Evolutionary conservation across 345 rosid species (phyloP), one percentile per base, ranked within the genome.

Genomic region (Salix caprea): DNA sequence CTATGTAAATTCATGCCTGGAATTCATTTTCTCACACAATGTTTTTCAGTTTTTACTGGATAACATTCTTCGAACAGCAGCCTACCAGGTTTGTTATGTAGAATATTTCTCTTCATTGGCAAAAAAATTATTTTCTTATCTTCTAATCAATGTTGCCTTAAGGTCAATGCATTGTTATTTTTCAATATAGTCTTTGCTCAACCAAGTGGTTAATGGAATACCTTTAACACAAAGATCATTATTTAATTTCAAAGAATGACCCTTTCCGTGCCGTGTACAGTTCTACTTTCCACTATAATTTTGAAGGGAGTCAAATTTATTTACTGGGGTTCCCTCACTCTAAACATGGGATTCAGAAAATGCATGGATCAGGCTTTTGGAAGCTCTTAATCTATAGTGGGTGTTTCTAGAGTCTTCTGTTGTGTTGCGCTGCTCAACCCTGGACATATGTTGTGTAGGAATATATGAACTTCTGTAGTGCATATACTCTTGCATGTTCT

Each of bases 1-100:
- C 71, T 84, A 89, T 76, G 76, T 91, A 79, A 83, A 84, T 78
- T 89, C 90, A 8, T 89, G 97, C 86, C 83, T 95, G 84, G 99
- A 91, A 72, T 80, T 84, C 61, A 79, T 93, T 78, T 95, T 91
- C 86, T 84, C 87, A 7, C 87, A 89, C 75, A 95, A 95, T 68
- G 89, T 88, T 76, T 95, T 95, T 82, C 98, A 84, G 65, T 93
- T 92, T 85, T 84, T 91, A 75, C 80, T 90, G 83, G 92, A 93
- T 70, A 91, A 89, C 80, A 91, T 91, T 88, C 90, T 95, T 40
- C 88, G 85, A 81, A 91, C 92, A 73, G 97, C 96, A 71, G 94
- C 99, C 60, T 95, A 86, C 79, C 91, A 88, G 98, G 98, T 94
- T 52, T 66, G 72, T 71, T 44, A 40, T 56, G 28, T 28, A 36